These are phyloP conservation scores for Naegleria gruberi DNA, from an alignment of 208 protist genomes.

Conservation along the genomic window DNA sequence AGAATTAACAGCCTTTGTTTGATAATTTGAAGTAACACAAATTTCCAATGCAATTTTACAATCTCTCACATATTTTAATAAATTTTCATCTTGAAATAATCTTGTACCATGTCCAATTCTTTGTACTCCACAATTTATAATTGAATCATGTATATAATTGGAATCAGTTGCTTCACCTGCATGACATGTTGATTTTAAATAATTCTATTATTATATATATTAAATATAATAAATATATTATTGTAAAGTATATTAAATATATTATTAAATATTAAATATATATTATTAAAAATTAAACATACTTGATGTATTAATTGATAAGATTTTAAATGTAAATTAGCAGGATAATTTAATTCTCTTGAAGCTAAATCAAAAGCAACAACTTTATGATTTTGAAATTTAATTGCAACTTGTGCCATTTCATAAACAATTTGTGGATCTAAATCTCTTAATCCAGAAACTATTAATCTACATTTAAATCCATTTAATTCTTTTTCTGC, in stretches of 20 bases:
- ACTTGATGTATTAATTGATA: neutral
- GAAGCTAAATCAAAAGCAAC: conserved; percentile 4
- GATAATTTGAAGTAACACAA: neutral
- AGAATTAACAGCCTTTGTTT: neutral
- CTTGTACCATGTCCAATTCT: conserved; percentile 9
- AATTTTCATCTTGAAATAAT: neutral
- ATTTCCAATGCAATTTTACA: neutral
- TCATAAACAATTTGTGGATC: neutral
- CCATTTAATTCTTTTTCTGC: neutral
- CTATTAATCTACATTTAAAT: neutral
- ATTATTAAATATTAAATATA: neutral
- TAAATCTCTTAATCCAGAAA: neutral
- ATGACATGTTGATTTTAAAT: neutral
- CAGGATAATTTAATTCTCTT: neutral
- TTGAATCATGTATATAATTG: neutral
- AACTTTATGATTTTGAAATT: neutral
- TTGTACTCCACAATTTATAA: neutral
- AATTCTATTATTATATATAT: neutral
- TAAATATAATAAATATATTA: too few relatives aligned
- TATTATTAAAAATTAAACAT: neutral
- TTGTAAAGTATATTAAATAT: too few relatives aligned
- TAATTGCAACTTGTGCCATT: neutral
- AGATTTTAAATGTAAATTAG: neutral
- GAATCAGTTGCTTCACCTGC: neutral
- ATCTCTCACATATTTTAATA: neutral